A percentile compares a stretch with the other conserved stretches of the same genome.
Evolutionary conservation across 116 monocot genomes (phyloP).

Genomic region (Iris pallida): DNA sequence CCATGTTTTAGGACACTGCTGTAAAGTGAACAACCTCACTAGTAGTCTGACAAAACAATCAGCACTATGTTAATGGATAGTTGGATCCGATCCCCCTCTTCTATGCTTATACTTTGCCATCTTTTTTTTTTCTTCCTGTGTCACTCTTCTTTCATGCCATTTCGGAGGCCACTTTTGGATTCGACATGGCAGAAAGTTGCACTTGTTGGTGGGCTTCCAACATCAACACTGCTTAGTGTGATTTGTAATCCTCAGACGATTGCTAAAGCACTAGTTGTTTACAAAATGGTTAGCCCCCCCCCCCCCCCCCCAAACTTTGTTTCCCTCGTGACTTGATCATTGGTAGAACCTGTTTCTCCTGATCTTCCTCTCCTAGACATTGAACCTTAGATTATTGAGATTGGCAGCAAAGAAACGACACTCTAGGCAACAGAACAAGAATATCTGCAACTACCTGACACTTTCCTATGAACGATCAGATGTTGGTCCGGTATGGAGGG

Average conservation of each 20-base stretch:
- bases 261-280: neutral
- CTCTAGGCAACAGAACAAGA: neutral
- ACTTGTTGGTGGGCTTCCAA: constrained; percentile 6
- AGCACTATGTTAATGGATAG: neutral
- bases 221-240: neutral
- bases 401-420: neutral
- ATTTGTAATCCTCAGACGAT: neutral
- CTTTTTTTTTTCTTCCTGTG: neutral
- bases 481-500: too few species aligned
- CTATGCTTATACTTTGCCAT: neutral
- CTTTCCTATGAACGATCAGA: too few species aligned
- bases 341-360: neutral
- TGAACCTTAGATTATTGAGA: neutral
- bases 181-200: constrained; percentile 7
- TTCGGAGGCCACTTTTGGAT: constrained; percentile 8
- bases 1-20: constrained; percentile 8
- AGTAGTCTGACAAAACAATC: neutral
- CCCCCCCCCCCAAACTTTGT: too few species aligned
- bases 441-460: too few species aligned
- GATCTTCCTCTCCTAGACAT: neutral
- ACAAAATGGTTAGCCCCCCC: constrained; percentile 3
- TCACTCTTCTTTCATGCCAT: constrained; percentile 7
- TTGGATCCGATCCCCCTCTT: neutral
- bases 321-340: neutral
- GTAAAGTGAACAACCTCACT: constrained; percentile 9